These are phyloP conservation scores for Tolypocladium endophyticum DNA, from an alignment of 2,329 filamentous ascomycete genomes.

Conservation along the genomic window DNA sequence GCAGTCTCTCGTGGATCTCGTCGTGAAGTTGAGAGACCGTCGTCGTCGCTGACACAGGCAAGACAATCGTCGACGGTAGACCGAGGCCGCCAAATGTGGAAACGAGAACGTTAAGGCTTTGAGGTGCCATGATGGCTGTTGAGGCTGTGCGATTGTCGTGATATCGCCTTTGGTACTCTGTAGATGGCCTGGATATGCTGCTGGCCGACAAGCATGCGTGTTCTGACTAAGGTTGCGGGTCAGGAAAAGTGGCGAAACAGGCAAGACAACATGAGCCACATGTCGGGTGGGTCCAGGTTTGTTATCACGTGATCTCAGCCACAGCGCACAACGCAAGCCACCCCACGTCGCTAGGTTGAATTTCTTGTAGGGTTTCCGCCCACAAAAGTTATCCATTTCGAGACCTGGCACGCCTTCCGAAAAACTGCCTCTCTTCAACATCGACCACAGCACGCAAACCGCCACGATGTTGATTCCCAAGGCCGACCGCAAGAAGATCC, in stretches of 20 bases:
- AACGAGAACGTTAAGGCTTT: slow-evolving; percentile 69
- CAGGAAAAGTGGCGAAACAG: not conserved
- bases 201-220: not conserved
- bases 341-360: slow-evolving; percentile 24
- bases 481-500: slow-evolving; percentile 99
- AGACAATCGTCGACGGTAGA: slow-evolving; percentile 69
- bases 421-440: slow-evolving; percentile 36
- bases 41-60: slow-evolving; percentile 58
- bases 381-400: slow-evolving; percentile 36
- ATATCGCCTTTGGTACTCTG: not conserved
- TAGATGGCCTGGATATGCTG: not conserved
- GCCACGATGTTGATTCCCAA: slow-evolving; percentile 95
- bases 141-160: not conserved
- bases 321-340: slow-evolving; percentile 15
- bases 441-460: slow-evolving; percentile 37
- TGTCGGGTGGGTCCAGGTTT: not conserved
- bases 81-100: slow-evolving; percentile 75
- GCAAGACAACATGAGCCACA: not conserved
- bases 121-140: slow-evolving; percentile 37
- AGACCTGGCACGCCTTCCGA: slow-evolving; percentile 24
- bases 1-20: slow-evolving; percentile 51
- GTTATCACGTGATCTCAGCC: slow-evolving; percentile 21
- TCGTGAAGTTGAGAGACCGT: slow-evolving; percentile 58
- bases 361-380: slow-evolving; percentile 30
- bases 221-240: not conserved